Evolutionary conservation across 1,284 basidiomycete species (phyloP).

Genomic region (Exobasidium rhododendri): DNA sequence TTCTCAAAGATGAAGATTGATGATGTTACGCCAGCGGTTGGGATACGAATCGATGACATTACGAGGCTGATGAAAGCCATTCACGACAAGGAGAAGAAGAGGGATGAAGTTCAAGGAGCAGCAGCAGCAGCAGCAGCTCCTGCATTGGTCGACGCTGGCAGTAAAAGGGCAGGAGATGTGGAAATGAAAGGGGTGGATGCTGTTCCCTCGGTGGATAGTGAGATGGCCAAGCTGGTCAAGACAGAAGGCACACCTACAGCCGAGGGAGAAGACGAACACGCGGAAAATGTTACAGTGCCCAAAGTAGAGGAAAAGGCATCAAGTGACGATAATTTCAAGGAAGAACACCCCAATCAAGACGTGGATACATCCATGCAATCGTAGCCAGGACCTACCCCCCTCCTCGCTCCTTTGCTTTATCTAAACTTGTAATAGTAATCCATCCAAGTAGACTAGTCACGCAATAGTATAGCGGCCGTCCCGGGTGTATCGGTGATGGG

Average conservation of each 20-base stretch:
- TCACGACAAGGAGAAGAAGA: conserved; percentile 7
- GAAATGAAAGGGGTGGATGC: not conserved
- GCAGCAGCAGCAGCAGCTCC: not conserved
- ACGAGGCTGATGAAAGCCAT: conserved; percentile 7
- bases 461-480: no score
- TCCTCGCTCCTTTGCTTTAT: no score
- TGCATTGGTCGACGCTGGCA: not conserved
- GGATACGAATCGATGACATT: conserved; percentile 3
- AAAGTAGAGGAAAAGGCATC: not conserved
- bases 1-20: conserved; percentile 1
- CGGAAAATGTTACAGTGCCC: not conserved
- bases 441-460: no score
- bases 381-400: no score
- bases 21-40: not conserved
- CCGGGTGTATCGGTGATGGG: no score
- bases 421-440: no score
- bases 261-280: not conserved
- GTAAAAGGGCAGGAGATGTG: conserved; percentile 8
- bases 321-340: not conserved
- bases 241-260: not conserved
- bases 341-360: no score
- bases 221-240: not conserved
- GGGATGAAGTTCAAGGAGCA: not conserved
- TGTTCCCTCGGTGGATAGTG: not conserved
- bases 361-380: conserved; percentile 8